Evolutionary conservation across 139 green algal genomes (phyloP).

Genomic region (Closterium sp.): DNA sequence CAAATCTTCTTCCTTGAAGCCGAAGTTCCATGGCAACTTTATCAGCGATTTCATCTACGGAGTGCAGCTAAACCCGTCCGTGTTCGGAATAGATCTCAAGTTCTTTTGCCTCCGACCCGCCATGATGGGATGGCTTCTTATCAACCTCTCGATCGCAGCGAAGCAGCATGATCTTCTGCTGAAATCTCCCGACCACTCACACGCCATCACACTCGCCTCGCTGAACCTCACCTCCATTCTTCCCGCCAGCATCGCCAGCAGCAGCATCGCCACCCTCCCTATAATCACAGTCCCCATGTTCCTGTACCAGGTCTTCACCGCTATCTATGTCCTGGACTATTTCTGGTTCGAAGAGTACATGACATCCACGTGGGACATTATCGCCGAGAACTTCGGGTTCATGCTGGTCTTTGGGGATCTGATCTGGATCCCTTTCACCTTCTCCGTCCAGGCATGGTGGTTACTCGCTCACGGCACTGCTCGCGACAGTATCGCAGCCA

Average conservation of each 20-base stretch:
- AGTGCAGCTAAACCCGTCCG: constrained; percentile 41
- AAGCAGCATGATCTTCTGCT: constrained; percentile 42
- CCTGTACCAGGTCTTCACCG: constrained; percentile 43
- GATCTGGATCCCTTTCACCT: constrained; percentile 96
- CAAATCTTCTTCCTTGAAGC: neutral
- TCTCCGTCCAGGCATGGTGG: constrained; percentile 68
- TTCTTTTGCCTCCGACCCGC: constrained; percentile 42
- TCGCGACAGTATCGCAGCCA: neutral
- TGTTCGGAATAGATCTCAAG: constrained; percentile 45
- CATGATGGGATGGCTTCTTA: constrained; percentile 56
- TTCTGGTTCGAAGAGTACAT: constrained; percentile 56
- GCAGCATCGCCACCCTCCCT: neutral
- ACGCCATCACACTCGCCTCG: neutral
- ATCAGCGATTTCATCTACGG: constrained; percentile 9
- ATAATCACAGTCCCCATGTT: constrained; percentile 43
- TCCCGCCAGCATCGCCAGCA: neutral
- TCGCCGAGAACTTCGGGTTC: constrained; percentile 95
- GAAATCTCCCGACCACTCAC: neutral
- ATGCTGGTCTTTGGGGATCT: constrained; percentile 98
- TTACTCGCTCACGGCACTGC: constrained; percentile 26
- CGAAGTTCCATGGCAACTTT: constrained; percentile 1
- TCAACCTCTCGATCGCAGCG: constrained; percentile 55
- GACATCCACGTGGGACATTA: constrained; percentile 84
- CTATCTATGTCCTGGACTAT: constrained; percentile 53
- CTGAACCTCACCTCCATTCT: neutral